Percentiles rank a stretch among this genome's conserved stretches.
phyloP scores from a whole-genome alignment of 202 grass and related monocot genomes.

The Schoenoplectus tabernaemontani region DNA sequence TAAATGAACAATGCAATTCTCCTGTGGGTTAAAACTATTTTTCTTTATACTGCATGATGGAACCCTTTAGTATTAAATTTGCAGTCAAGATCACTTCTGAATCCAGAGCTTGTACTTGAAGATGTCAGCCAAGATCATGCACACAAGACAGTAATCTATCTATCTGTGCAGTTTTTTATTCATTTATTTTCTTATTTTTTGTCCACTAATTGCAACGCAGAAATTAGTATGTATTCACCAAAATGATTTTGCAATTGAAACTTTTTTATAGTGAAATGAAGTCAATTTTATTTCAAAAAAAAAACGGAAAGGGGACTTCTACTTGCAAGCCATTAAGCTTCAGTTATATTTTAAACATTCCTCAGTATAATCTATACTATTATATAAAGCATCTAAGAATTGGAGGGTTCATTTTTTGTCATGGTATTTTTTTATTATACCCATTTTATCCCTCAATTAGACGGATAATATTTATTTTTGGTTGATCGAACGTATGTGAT shows the following conservation, averaged over 20 bases:
- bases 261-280: background rate
- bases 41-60: background rate
- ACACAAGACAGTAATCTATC: constrained; percentile 61
- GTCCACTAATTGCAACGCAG: background rate
- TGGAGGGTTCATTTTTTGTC: too few species aligned
- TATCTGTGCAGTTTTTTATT: constrained; percentile 2
- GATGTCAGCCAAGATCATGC: constrained; percentile 99
- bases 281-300: background rate
- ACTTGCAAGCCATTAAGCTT: background rate
- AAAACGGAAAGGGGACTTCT: background rate
- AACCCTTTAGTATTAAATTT: constrained; percentile 10
- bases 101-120: constrained; percentile 87
- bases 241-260: background rate
- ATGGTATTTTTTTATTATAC: too few species aligned
- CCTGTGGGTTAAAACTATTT: background rate
- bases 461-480: too few species aligned
- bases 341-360: background rate
- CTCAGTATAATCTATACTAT: background rate
- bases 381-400: too few species aligned
- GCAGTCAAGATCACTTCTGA: constrained; percentile 74
- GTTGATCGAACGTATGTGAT: too few species aligned
- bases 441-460: too few species aligned
- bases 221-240: background rate
- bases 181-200: background rate
- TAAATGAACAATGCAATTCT: background rate